Base-by-base conservation (phyloP, 202 grass and related monocot genomes). In the Hordeum pubiflorum region DNA sequence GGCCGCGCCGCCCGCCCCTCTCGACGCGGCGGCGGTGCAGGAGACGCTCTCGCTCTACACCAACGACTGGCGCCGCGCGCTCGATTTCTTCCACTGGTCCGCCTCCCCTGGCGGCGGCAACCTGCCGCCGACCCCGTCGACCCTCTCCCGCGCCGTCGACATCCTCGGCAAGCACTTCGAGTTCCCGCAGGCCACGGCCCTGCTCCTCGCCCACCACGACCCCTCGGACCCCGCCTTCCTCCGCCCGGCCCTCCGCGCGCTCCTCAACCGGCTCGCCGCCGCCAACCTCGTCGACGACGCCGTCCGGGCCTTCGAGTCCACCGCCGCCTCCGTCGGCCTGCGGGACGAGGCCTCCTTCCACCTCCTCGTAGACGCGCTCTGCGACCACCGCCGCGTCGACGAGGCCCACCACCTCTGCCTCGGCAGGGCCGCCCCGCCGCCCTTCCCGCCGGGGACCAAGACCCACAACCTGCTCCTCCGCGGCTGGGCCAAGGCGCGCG, bases 111-210 rank as follows among this genome's bases (percentile, higher is more conserved):
- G 43, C 80, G 74, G 81, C 61, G 80, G 83, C 58, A 84, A 88
- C 70, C 70, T 88, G 44, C 71, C 82, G 18, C 80, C 86, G 52
- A 86, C 80, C 18, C 79, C 90, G 23, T 78, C 78, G 24, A 84
- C 81, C 13, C 88, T 98, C 77, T 81, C 90, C 41, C 88, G 88
- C 62, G 75, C 82, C 56, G 73, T 95, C 52, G 96, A 98, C 66
- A 87, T 98, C 59, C 85, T 98, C 52, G 96, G 92, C 15, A 98
- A 98, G 79, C 90, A 95, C 82, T 92, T 89, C 65, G 96, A 98
- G 74, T 98, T 98, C 69, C 86, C 84, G 14, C 79, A 69, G 1
- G 89, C 96, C 24, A 88, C 82, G 36, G 88, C 86, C 79, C 84
- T 93, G 11, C 83, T 98, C 74, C 80, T 86, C 75, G 90, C 90